Percentiles rank a stretch among this genome's conserved stretches.
These are phyloP conservation scores for Sordariomycetes sp. DNA, from an alignment of 2,329 filamentous ascomycete species.

Conservation along the genomic window DNA sequence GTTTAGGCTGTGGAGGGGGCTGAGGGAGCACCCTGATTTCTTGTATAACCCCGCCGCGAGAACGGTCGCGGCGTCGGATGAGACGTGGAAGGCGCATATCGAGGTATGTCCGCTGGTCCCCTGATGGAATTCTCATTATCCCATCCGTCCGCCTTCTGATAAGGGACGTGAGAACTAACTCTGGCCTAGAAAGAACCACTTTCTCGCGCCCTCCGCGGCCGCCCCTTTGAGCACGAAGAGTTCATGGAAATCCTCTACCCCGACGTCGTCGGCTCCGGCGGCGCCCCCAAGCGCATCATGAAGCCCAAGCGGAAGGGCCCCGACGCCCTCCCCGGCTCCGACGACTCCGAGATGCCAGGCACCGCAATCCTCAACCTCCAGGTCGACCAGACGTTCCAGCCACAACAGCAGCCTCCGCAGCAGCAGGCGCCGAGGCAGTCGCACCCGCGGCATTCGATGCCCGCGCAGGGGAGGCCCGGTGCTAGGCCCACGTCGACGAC, in stretches of 20 bases:
- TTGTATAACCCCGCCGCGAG: conserved; percentile 34
- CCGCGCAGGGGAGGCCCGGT: neutral
- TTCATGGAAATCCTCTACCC: conserved; percentile 48
- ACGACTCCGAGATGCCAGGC: conserved; percentile 34
- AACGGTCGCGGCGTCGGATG: conserved; percentile 41
- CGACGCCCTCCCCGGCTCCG: conserved; percentile 26
- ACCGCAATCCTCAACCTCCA: conserved; percentile 31
- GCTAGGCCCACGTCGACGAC: conserved; percentile 17
- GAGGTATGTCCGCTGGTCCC: conserved; percentile 28
- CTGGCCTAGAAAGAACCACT: conserved; percentile 37
- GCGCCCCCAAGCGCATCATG: conserved; percentile 45
- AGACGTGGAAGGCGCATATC: conserved; percentile 42
- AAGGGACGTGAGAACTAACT: neutral
- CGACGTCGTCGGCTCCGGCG: conserved; percentile 45
- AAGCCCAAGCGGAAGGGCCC: conserved; percentile 35
- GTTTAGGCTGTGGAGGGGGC: conserved; percentile 46
- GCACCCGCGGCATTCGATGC: conserved; percentile 5
- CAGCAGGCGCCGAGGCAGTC: conserved; percentile 13
- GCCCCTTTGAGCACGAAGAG: conserved; percentile 46
- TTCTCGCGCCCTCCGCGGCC: conserved; percentile 40
- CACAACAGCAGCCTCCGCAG: neutral
- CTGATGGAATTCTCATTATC: neutral
- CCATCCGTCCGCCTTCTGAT: too few relatives aligned
- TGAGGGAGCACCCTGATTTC: conserved; percentile 44
- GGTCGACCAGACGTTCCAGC: conserved; percentile 15